Evolutionary conservation across 192 early-diverging fungal species (phyloP).

Genomic region (Coemansia biformis): DNA sequence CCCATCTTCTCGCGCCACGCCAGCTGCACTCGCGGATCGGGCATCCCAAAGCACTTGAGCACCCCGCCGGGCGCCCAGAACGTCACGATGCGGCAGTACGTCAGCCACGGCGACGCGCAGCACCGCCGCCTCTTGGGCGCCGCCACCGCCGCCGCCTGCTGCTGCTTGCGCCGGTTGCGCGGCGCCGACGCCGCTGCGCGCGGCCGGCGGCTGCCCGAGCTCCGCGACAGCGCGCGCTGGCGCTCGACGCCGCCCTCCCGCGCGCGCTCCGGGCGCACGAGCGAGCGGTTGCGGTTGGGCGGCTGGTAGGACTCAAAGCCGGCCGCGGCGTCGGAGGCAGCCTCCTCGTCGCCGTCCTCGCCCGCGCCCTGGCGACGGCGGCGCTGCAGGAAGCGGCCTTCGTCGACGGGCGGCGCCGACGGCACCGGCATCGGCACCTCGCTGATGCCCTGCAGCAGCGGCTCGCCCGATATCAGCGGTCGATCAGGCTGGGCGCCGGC

Average conservation of each 20-base stretch:
- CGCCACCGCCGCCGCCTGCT: constrained; percentile 1
- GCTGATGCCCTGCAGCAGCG: constrained; percentile 38
- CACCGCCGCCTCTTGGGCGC: constrained; percentile 20
- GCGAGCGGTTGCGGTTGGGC: constrained; percentile 57
- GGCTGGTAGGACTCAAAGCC: constrained; percentile 35
- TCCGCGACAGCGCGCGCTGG: constrained; percentile 17
- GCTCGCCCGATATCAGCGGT: constrained; percentile 37
- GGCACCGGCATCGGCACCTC: constrained; percentile 21
- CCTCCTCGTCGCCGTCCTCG: constrained; percentile 20
- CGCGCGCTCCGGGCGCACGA: constrained; percentile 64
- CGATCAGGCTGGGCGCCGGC: constrained; percentile 31
- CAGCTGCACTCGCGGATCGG: constrained; percentile 53
- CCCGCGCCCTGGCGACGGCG: constrained; percentile 7
- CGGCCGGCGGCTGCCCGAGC: constrained; percentile 17
- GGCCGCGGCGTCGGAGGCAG: neutral
- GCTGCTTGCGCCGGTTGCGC: constrained; percentile 40
- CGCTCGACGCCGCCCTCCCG: constrained; percentile 21
- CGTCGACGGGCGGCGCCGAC: constrained; percentile 8
- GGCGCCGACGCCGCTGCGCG: constrained; percentile 22
- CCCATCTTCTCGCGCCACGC: constrained; percentile 95
- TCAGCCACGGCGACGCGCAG: constrained; percentile 50
- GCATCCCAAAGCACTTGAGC: constrained; percentile 57
- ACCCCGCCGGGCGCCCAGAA: constrained; percentile 55
- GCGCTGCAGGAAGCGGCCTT: constrained; percentile 24
- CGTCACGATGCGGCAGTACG: constrained; percentile 54